These are phyloP conservation scores for Xylaria longipes DNA, from an alignment of 495 filamentous ascomycete species.

Conservation along the genomic window DNA sequence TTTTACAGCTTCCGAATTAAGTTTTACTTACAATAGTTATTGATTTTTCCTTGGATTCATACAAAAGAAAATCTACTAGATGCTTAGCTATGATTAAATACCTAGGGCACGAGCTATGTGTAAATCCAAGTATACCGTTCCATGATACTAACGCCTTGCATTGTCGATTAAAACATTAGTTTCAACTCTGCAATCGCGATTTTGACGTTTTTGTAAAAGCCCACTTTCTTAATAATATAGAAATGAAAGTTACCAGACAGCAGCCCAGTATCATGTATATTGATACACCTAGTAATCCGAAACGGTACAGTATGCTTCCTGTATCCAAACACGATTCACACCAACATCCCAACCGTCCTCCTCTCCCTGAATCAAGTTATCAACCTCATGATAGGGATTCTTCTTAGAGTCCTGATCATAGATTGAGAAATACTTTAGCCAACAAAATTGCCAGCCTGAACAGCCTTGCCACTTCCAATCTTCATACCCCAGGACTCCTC, in stretches of 20 bases:
- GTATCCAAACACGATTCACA: background rate
- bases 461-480: background rate
- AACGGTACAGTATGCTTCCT: no score
- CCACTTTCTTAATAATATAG: background rate
- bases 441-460: background rate
- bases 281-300: background rate
- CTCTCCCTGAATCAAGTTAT: background rate
- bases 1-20: no score
- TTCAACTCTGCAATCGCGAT: background rate
- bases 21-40: no score
- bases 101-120: no score
- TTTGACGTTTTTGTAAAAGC: background rate
- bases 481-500: conserved; percentile 9
- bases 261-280: background rate
- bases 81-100: no score
- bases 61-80: no score
- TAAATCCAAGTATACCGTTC: no score
- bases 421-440: background rate
- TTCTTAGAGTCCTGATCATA: background rate
- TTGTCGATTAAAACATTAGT: no score
- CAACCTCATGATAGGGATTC: background rate
- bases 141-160: no score
- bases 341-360: background rate
- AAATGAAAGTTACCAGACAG: no score
- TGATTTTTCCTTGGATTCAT: no score